phyloP scores from a whole-genome alignment of 2,329 filamentous ascomycete species.

The Massarina eburnea region DNA sequence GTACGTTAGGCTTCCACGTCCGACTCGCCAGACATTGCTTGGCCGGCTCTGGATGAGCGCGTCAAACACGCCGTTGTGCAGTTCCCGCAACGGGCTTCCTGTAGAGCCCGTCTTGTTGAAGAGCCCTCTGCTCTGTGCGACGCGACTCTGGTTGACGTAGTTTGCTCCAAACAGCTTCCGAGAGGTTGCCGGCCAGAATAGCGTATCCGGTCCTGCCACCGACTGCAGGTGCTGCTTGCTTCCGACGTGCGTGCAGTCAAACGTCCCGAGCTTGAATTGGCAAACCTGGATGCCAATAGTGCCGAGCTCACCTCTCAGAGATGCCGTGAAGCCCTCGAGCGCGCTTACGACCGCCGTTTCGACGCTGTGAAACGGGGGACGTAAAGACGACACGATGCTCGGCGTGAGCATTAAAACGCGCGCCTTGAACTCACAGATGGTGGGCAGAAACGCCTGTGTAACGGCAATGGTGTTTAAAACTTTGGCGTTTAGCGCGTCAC shows the following conservation, averaged over 20 bases:
- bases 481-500: conserved; percentile 89
- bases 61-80: conserved; percentile 89
- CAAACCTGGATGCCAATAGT: conserved; percentile 77
- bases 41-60: conserved; percentile 69
- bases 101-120: conserved; percentile 52
- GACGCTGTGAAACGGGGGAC: conserved; percentile 78
- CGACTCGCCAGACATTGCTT: conserved; percentile 71
- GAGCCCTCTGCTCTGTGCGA: conserved; percentile 55
- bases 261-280: conserved; percentile 87
- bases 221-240: conserved; percentile 45
- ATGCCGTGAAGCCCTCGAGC: conserved; percentile 81
- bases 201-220: conserved; percentile 33
- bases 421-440: conserved; percentile 58
- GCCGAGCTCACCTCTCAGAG: conserved; percentile 75
- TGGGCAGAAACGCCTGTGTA: conserved; percentile 77
- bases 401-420: conserved; percentile 77
- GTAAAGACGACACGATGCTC: conserved; percentile 76
- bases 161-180: conserved; percentile 41
- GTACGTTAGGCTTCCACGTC: conserved; percentile 81
- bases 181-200: conserved; percentile 41
- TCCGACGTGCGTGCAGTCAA: conserved; percentile 73
- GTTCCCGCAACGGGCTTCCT: conserved; percentile 72
- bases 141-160: conserved; percentile 40
- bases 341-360: conserved; percentile 86
- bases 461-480: conserved; percentile 86